Evolutionary conservation across 345 rosid genomes (phyloP).

Genomic region (Pistacia integerrima): DNA sequence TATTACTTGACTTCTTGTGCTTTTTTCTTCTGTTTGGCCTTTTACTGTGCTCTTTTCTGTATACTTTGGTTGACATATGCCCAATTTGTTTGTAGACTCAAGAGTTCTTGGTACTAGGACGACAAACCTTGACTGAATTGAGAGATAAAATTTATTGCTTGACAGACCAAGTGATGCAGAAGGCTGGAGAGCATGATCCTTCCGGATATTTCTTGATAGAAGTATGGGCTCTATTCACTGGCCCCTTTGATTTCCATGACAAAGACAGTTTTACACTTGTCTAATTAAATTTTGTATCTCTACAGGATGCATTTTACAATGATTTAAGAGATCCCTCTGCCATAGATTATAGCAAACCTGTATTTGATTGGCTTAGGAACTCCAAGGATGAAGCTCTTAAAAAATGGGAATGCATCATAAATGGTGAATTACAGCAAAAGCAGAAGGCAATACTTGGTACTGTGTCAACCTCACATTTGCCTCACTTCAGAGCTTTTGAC

Average conservation of each 20-base stretch:
- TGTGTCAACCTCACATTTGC: constrained; percentile 42
- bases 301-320: constrained; percentile 72
- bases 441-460: constrained; percentile 53
- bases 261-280: constrained; percentile 4
- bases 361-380: constrained; percentile 72
- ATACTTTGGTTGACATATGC: constrained; percentile 9
- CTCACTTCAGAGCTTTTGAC: constrained; percentile 50
- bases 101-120: constrained; percentile 82
- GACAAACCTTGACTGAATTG: constrained; percentile 65
- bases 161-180: constrained; percentile 76
- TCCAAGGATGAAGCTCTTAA: constrained; percentile 64
- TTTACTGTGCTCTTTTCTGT: constrained; percentile 1
- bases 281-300: constrained; percentile 19
- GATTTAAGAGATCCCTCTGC: constrained; percentile 71
- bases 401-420: constrained; percentile 70
- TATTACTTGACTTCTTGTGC: not conserved
- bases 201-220: constrained; percentile 94
- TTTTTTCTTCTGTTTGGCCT: not conserved
- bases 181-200: constrained; percentile 64
- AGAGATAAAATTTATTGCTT: constrained; percentile 80
- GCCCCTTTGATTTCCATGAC: not conserved
- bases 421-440: constrained; percentile 60
- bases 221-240: constrained; percentile 37
- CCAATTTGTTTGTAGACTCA: constrained; percentile 51
- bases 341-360: constrained; percentile 70